phyloP scores from a whole-genome alignment of 371 early-diverging fungal species.

The Catenaria anguillulae region DNA sequence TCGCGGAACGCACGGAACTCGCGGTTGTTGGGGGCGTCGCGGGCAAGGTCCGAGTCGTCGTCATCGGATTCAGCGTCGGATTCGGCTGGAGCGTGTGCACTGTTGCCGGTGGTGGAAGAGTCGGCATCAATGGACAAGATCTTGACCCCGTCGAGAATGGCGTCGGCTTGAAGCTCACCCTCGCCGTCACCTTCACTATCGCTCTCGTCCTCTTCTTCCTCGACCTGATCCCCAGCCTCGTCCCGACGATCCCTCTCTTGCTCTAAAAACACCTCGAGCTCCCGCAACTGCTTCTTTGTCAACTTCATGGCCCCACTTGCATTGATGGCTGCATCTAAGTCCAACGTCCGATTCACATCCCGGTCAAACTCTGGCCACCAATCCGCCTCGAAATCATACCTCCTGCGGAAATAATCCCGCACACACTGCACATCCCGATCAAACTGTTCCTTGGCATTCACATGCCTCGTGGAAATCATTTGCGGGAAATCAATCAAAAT shows the following conservation, averaged over 20 bases:
- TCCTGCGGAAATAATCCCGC: constrained; percentile 75
- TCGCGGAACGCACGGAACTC: constrained; percentile 42
- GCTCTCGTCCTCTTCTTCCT: constrained; percentile 15
- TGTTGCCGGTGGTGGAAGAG: too few species aligned
- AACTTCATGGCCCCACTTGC: constrained; percentile 65
- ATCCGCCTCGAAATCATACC: constrained; percentile 75
- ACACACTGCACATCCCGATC: constrained; percentile 98
- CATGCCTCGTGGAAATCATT: constrained; percentile 92
- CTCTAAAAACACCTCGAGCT: constrained; percentile 41
- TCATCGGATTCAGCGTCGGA: background rate
- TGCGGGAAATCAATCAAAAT: constrained; percentile 99
- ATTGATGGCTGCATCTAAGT: constrained; percentile 85
- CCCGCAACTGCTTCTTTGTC: constrained; percentile 71
- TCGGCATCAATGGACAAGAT: too few species aligned
- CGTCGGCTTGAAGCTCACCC: constrained; percentile 12
- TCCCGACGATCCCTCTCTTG: constrained; percentile 10
- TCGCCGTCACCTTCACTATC: constrained; percentile 19
- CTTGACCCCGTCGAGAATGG: too few species aligned
- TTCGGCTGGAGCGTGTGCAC: too few species aligned
- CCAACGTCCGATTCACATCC: constrained; percentile 68
- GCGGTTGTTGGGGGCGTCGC: constrained; percentile 30
- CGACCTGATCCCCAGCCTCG: background rate
- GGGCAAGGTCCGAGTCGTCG: constrained; percentile 5
- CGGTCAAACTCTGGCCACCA: constrained; percentile 75
- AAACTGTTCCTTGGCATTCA: constrained; percentile 86